These are phyloP conservation scores for Penicillium arizonense DNA, from an alignment of 495 filamentous ascomycete species.

Conservation along the genomic window DNA sequence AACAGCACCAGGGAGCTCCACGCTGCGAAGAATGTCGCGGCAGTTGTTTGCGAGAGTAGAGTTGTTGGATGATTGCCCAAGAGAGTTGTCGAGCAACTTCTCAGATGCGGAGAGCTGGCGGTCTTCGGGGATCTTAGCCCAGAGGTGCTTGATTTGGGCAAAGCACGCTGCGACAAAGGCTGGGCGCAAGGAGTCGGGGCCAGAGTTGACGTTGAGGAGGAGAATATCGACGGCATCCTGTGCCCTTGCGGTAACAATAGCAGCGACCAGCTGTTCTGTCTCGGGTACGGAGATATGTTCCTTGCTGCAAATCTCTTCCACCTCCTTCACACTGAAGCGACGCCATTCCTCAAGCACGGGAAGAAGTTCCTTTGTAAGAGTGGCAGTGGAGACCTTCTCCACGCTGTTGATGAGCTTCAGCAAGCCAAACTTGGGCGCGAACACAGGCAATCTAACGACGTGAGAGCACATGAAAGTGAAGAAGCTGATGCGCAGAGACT, in stretches of 20 bases:
- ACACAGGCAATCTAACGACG: slow-evolving; percentile 61
- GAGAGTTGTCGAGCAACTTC: slow-evolving; percentile 55
- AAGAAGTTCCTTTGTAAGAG: slow-evolving; percentile 66
- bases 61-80: slow-evolving; percentile 25
- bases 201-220: slow-evolving; percentile 46
- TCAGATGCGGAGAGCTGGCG: slow-evolving; percentile 56
- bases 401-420: slow-evolving; percentile 68
- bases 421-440: slow-evolving; percentile 64
- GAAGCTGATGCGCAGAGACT: slow-evolving; percentile 60
- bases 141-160: slow-evolving; percentile 62
- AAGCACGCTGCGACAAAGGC: slow-evolving; percentile 61
- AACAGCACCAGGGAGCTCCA: slow-evolving; percentile 67
- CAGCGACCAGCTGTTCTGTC: slow-evolving; percentile 58
- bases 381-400: slow-evolving; percentile 62
- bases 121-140: slow-evolving; percentile 67
- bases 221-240: slow-evolving; percentile 63
- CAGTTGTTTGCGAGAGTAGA: slow-evolving; percentile 50
- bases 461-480: slow-evolving; percentile 76
- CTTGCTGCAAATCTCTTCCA: slow-evolving; percentile 41
- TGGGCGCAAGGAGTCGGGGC: slow-evolving; percentile 41
- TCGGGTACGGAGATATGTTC: slow-evolving; percentile 62
- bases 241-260: slow-evolving; percentile 64
- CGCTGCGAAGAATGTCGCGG: slow-evolving; percentile 63
- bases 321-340: slow-evolving; percentile 39
- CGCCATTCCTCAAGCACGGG: slow-evolving; percentile 69